A percentile compares a stretch with the other conserved stretches of the same genome.
Conservation (phyloP, 2,329 filamentous ascomycete species). For the Fusarium sp. region DNA sequence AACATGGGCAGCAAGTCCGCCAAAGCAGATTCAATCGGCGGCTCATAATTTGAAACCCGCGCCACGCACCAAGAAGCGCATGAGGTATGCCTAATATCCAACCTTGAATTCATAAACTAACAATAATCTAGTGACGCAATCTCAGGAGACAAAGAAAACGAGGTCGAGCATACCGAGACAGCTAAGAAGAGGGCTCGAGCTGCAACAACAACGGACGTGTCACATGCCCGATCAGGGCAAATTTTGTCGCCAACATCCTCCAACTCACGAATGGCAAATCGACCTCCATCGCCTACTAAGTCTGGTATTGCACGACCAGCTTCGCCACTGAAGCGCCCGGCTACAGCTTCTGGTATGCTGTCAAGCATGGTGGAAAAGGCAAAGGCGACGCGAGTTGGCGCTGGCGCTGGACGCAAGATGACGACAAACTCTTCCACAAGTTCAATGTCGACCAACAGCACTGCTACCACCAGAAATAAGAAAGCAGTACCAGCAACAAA, state of each 20-base stretch:
- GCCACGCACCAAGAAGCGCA: slow-evolving; percentile 54
- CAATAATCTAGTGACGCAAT: slow-evolving; percentile 66
- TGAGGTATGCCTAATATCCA: slow-evolving; percentile 54
- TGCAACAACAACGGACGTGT: slow-evolving; percentile 51
- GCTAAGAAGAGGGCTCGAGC: slow-evolving; percentile 73
- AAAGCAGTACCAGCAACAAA: slow-evolving; percentile 46
- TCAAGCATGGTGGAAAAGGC: slow-evolving; percentile 68
- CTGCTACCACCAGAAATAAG: slow-evolving; percentile 46
- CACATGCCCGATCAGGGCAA: slow-evolving; percentile 56
- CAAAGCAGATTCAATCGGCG: slow-evolving; percentile 45
- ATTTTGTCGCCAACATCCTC: slow-evolving; percentile 84
- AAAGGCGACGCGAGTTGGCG: slow-evolving; percentile 61
- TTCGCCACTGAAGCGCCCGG: slow-evolving; percentile 68
- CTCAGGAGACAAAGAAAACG: slow-evolving; percentile 80
- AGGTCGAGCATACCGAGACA: slow-evolving; percentile 63
- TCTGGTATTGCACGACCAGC: slow-evolving; percentile 64
- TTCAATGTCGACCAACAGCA: slow-evolving; percentile 50
- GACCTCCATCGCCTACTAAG: slow-evolving; percentile 63
- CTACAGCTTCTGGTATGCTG: slow-evolving; percentile 55
- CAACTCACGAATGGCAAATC: slow-evolving; percentile 72
- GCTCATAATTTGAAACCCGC: slow-evolving; percentile 30
- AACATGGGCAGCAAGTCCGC: slow-evolving; percentile 46
- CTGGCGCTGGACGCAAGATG: slow-evolving; percentile 54
- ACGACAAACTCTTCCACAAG: slow-evolving; percentile 55
- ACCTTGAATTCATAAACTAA: slow-evolving; percentile 25